Evolutionary conservation across 129 eudicot genomes (phyloP).

Genomic region (Flaveria trinervia): DNA sequence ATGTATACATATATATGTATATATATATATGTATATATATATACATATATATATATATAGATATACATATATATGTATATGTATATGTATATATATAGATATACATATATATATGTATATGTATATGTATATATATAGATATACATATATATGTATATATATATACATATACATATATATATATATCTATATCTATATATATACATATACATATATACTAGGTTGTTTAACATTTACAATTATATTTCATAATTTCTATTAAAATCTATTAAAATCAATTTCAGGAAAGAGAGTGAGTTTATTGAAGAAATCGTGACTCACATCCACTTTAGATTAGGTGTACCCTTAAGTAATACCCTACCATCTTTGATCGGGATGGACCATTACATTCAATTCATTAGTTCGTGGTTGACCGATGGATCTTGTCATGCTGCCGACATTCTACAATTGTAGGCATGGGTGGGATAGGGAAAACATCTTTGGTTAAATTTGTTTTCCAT

Average conservation of each 20-base stretch:
- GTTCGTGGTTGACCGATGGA: conserved; percentile 30
- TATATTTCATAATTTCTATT: background rate
- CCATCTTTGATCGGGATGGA: conserved; percentile 28
- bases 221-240: background rate
- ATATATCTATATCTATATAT: too few species aligned
- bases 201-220: background rate
- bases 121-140: too few species aligned
- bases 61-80: too few species aligned
- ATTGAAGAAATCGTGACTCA: conserved; percentile 27
- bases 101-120: too few species aligned
- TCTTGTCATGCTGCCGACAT: conserved; percentile 2
- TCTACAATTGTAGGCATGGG: conserved; percentile 24
- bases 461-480: conserved; percentile 39
- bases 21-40: too few species aligned
- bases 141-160: too few species aligned
- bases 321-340: conserved; percentile 13
- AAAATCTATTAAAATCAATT: background rate
- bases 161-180: too few species aligned
- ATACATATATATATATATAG: too few species aligned
- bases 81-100: too few species aligned
- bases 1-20: too few species aligned
- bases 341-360: background rate
- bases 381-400: conserved; percentile 7
- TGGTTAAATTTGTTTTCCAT: conserved; percentile 11
- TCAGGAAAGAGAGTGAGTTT: conserved; percentile 29